Conservation (phyloP, 23 red algal genomes). For the Agarophyton chilense region DNA sequence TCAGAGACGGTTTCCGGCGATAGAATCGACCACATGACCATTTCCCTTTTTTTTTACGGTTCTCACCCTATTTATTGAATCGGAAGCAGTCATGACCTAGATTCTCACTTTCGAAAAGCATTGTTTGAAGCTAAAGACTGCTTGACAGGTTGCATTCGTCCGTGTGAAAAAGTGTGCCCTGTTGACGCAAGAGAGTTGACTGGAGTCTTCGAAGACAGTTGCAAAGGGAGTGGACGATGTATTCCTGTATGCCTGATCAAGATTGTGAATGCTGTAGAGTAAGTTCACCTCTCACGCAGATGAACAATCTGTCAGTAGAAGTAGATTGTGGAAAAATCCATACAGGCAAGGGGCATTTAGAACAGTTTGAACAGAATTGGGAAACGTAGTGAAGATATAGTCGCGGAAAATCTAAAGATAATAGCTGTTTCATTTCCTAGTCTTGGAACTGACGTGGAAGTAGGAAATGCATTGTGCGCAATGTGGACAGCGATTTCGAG, state of each 20-base stretch:
- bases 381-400: conserved; percentile 20
- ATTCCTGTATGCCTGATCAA: conserved; percentile 78
- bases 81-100: no score
- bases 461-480: background rate
- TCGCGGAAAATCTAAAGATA: conserved; percentile 29
- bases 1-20: no score
- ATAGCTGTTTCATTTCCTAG: conserved; percentile 91
- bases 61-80: no score
- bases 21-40: no score
- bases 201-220: conserved; percentile 66
- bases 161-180: conserved; percentile 86
- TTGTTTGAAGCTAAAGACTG: conserved; percentile 69
- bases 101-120: conserved; percentile 98
- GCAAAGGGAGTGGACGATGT: conserved; percentile 96
- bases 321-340: conserved; percentile 93
- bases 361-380: conserved; percentile 70
- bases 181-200: conserved; percentile 70
- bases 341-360: conserved; percentile 46
- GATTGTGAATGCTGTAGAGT: conserved; percentile 58
- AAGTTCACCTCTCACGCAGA: conserved; percentile 22
- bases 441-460: conserved; percentile 31
- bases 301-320: background rate
- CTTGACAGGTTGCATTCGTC: conserved; percentile 68
- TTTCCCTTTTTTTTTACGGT: no score
- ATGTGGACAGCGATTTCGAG: conserved; percentile 29